Conservation (phyloP, 1,284 basidiomycete genomes). For the Acaromyces ingoldii region DNA sequence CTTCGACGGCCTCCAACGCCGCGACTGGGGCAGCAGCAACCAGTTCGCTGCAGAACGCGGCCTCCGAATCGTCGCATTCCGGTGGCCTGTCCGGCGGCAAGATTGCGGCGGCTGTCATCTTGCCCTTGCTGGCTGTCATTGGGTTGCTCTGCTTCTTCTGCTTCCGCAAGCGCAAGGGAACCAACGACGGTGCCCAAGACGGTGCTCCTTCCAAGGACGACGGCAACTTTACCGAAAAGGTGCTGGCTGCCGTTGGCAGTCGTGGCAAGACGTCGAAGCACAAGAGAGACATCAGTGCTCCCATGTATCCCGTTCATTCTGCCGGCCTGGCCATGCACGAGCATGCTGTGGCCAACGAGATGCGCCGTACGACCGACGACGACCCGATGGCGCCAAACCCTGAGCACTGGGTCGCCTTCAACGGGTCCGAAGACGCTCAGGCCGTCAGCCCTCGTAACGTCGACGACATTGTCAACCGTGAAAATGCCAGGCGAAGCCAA, state of each 20-base stretch:
- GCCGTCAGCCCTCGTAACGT: too few species aligned
- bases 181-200: neutral
- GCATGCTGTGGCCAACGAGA: neutral
- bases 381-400: neutral
- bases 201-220: neutral
- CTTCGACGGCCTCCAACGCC: neutral
- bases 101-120: slow-evolving; percentile 2
- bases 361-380: neutral
- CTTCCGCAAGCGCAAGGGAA: neutral
- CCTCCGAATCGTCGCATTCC: neutral
- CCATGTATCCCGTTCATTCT: neutral
- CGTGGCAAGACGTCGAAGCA: neutral
- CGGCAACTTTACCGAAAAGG: neutral
- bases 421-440: too few species aligned
- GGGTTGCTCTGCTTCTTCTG: neutral
- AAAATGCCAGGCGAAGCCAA: too few species aligned
- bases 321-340: neutral
- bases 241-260: neutral
- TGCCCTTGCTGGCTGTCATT: neutral
- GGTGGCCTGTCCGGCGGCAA: neutral
- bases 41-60: neutral
- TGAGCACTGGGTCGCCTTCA: slow-evolving; percentile 5
- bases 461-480: too few species aligned
- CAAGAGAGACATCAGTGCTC: neutral
- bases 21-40: neutral